Evolutionary conservation across 78 protist species (phyloP).

Genomic region (Dictyostelium purpureum): DNA sequence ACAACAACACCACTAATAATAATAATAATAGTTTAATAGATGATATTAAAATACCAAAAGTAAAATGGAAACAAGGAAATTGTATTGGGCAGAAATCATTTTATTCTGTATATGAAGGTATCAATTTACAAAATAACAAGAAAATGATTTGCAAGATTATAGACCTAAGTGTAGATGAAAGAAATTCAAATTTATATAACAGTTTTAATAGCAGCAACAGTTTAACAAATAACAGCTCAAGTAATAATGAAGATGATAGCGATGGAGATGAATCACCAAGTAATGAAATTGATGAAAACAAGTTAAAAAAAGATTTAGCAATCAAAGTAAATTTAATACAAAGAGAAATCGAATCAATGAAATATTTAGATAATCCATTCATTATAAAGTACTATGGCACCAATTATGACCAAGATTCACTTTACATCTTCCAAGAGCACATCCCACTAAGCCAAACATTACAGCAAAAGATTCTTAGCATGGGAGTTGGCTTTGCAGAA

Average conservation of each 20-base stretch:
- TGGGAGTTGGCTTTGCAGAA: slow-evolving; percentile 3
- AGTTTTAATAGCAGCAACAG: neutral
- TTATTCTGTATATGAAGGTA: slow-evolving; percentile 1
- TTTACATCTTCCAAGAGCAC: slow-evolving; percentile 44
- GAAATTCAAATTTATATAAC: neutral
- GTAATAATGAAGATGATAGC: neutral
- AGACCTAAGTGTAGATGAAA: neutral
- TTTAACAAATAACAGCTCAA: neutral
- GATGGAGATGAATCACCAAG: no score
- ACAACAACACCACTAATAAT: neutral
- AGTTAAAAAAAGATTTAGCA: neutral
- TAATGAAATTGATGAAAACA: neutral
- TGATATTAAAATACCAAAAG: neutral
- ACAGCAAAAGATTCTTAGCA: neutral
- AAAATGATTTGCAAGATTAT: neutral
- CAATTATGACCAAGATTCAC: neutral
- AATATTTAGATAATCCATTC: slow-evolving; percentile 18
- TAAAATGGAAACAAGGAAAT: slow-evolving; percentile 41
- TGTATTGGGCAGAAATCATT: neutral
- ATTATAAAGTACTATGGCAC: slow-evolving; percentile 28
- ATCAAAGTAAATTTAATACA: slow-evolving; percentile 8
- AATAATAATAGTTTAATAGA: neutral
- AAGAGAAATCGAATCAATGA: slow-evolving; percentile 48
- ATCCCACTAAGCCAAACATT: neutral
- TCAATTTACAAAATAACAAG: neutral